Evolutionary conservation across 192 early-diverging fungal genomes (phyloP).

Genomic region (Coemansia aciculifera): DNA sequence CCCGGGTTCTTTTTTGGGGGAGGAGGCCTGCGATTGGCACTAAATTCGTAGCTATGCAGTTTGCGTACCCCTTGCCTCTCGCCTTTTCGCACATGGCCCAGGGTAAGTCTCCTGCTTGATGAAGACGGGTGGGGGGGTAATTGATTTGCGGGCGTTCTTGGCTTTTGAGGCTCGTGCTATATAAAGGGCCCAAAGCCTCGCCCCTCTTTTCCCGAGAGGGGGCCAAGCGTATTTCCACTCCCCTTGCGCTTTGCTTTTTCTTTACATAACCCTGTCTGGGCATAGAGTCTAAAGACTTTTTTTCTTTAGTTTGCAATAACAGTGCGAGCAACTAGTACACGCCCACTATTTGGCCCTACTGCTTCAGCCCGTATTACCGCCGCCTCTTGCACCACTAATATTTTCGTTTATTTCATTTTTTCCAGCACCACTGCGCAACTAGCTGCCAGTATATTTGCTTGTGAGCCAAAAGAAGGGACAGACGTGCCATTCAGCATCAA

Average conservation of each 20-base stretch:
- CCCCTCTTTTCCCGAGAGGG: background rate
- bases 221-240: constrained; percentile 1
- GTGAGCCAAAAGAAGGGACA: background rate
- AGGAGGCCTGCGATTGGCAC: background rate
- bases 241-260: background rate
- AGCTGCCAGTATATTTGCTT: background rate
- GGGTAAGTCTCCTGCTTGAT: background rate
- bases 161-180: background rate
- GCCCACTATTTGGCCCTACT: background rate
- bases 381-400: background rate
- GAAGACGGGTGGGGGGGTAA: background rate
- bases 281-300: background rate
- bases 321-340: background rate
- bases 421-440: background rate
- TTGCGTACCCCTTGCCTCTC: background rate
- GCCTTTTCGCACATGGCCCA: background rate
- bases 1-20: background rate
- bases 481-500: constrained; percentile 4
- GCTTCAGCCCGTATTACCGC: background rate
- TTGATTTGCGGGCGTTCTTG: background rate
- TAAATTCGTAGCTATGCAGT: background rate
- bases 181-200: background rate
- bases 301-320: background rate
- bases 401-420: background rate
- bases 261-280: background rate